These are phyloP conservation scores for Aschersonia sp. DNA, from an alignment of 2,329 filamentous ascomycete species.

Conservation along the genomic window DNA sequence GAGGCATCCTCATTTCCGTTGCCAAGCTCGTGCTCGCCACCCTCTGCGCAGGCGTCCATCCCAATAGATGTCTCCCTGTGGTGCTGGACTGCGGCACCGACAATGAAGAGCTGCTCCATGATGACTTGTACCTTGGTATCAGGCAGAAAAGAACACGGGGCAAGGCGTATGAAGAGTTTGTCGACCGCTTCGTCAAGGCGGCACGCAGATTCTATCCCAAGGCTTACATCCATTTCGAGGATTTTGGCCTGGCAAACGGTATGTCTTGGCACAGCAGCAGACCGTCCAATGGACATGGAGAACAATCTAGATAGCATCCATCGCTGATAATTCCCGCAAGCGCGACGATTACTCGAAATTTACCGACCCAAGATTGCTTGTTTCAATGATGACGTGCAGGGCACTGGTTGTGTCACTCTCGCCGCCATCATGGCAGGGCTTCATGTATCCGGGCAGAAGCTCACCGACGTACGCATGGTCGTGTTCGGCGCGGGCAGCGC, in stretches of 20 bases:
- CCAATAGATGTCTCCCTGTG: conserved; percentile 62
- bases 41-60: conserved; percentile 75
- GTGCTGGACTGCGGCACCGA: conserved; percentile 79
- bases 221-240: conserved; percentile 81
- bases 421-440: conserved; percentile 68
- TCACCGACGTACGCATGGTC: conserved; percentile 57
- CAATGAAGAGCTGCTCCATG: conserved; percentile 59
- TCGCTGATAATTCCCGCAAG: conserved; percentile 16
- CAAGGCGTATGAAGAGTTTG: conserved; percentile 60
- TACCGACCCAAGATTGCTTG: conserved; percentile 64
- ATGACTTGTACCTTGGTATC: conserved; percentile 69
- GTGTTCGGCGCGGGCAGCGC: conserved; percentile 73
- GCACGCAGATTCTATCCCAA: conserved; percentile 58
- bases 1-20: conserved; percentile 69
- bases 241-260: conserved; percentile 68
- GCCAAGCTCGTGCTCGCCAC: conserved; percentile 77
- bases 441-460: conserved; percentile 49
- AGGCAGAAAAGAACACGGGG: conserved; percentile 52
- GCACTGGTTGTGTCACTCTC: conserved; percentile 75
- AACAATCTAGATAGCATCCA: too few species aligned
- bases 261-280: conserved; percentile 4
- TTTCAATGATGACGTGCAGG: conserved; percentile 88
- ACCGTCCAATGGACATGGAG: too few species aligned
- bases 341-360: conserved; percentile 59
- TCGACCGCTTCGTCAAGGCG: conserved; percentile 58